Conservation (phyloP, 2,329 filamentous ascomycete genomes). For the Colletotrichum trifolii region DNA sequence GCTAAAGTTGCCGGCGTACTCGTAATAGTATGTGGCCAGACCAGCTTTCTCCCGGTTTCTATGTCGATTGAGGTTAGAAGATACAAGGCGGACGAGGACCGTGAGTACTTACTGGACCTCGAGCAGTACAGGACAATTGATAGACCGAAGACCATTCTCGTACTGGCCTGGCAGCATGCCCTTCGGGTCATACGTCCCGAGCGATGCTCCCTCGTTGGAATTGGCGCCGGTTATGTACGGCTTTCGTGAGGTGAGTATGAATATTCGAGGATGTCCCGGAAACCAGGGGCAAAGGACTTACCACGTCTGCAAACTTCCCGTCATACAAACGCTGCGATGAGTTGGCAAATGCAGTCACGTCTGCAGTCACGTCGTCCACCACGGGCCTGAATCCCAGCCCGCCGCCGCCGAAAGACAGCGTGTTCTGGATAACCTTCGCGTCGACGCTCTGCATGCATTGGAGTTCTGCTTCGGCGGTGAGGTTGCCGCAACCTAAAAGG, state of each 20-base stretch:
- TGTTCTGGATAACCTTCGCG: conserved; percentile 5
- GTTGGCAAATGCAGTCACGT: conserved; percentile 22
- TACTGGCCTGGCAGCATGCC: conserved; percentile 21
- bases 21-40: conserved; percentile 51
- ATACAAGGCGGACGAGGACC: not conserved
- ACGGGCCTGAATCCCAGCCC: conserved; percentile 11
- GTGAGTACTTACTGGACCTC: conserved; percentile 7
- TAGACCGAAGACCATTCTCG: conserved; percentile 10
- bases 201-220: conserved; percentile 21
- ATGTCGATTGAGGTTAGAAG: not conserved
- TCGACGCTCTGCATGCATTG: conserved; percentile 18
- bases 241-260: not conserved
- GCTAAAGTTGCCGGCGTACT: conserved; percentile 53
- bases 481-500: conserved; percentile 12
- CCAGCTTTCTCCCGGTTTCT: conserved; percentile 7
- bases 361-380: conserved; percentile 18
- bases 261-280: not conserved
- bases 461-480: conserved; percentile 4
- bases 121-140: conserved; percentile 13
- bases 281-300: not conserved
- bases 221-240: conserved; percentile 25
- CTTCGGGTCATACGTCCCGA: conserved; percentile 11
- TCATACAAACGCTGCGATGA: conserved; percentile 11
- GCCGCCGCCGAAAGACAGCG: conserved; percentile 15
- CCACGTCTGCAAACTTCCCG: conserved; percentile 22